phyloP scores from a whole-genome alignment of 192 early-diverging fungal species.

The Cladochytrium replicatum region DNA sequence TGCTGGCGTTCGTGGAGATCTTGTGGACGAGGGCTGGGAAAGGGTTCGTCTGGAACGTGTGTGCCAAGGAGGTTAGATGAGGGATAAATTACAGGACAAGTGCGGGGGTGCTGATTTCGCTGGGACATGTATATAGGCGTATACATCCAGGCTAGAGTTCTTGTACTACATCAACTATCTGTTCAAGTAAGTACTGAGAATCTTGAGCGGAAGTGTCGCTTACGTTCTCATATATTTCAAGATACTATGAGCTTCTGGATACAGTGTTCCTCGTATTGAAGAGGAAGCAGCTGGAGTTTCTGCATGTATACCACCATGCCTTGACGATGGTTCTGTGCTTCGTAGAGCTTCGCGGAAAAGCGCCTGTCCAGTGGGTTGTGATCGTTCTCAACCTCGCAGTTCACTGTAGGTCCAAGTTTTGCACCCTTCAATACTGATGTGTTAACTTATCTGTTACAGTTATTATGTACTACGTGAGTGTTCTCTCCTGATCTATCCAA shows the following conservation, averaged over 20 bases:
- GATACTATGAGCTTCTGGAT: slow-evolving; percentile 72
- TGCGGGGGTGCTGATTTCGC: slow-evolving; percentile 3
- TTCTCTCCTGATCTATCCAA: too few relatives aligned
- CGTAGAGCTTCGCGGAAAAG: slow-evolving; percentile 62
- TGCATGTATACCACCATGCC: slow-evolving; percentile 89
- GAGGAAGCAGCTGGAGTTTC: slow-evolving; percentile 57
- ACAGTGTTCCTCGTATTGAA: slow-evolving; percentile 64
- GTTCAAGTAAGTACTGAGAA: slow-evolving; percentile 56
- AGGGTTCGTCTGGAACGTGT: slow-evolving; percentile 64
- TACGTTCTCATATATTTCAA: background rate
- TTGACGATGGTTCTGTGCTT: slow-evolving; percentile 83
- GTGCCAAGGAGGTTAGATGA: slow-evolving; percentile 47
- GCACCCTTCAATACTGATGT: too few relatives aligned
- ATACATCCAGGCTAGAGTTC: slow-evolving; percentile 67
- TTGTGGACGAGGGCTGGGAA: slow-evolving; percentile 60
- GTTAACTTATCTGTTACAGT: slow-evolving; percentile 28
- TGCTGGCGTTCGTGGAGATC: slow-evolving; percentile 67
- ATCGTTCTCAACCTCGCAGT: slow-evolving; percentile 78
- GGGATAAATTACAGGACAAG: too few relatives aligned
- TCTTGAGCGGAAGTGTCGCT: background rate
- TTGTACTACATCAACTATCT: slow-evolving; percentile 89
- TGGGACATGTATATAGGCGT: slow-evolving; percentile 8
- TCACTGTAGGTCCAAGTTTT: slow-evolving; percentile 39
- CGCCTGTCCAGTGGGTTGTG: slow-evolving; percentile 56
- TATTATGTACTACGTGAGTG: slow-evolving; percentile 51